phyloP scores from a whole-genome alignment of 805 yeast species.

The Cyberlindnera mrakii region DNA sequence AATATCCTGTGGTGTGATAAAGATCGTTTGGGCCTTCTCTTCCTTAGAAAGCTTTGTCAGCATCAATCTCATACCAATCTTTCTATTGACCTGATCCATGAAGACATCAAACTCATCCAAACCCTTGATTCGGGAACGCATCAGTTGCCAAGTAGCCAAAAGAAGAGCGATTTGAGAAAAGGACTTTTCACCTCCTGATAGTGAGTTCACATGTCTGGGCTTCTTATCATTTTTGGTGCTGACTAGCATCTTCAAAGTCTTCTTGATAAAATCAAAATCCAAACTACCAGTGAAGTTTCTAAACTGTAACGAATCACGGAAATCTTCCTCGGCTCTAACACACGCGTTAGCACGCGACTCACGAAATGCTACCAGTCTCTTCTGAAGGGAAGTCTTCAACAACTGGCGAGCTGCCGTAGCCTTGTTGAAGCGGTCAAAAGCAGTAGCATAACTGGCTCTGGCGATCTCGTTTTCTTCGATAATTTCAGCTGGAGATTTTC shows the following conservation, averaged over 20 bases:
- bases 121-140: conserved; percentile 84
- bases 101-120: conserved; percentile 96
- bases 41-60: conserved; percentile 58
- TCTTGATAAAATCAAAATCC: conserved; percentile 49
- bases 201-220: conserved; percentile 67
- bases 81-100: conserved; percentile 91
- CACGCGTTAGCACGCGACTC: conserved; percentile 36
- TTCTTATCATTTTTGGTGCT: conserved; percentile 54
- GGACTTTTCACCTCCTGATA: conserved; percentile 96
- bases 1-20: conserved; percentile 92
- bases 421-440: conserved; percentile 33
- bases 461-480: conserved; percentile 39
- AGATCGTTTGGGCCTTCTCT: conserved; percentile 75
- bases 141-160: conserved; percentile 86
- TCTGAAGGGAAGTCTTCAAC: conserved; percentile 32
- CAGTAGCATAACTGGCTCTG: conserved; percentile 36
- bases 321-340: conserved; percentile 45
- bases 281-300: conserved; percentile 75
- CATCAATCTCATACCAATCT: conserved; percentile 70
- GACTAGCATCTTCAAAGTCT: conserved; percentile 50
- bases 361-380: conserved; percentile 37
- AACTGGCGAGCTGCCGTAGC: conserved; percentile 29
- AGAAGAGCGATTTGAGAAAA: conserved; percentile 86
- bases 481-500: conserved; percentile 51
- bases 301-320: conserved; percentile 51